A percentile compares a stretch with the other conserved stretches of the same genome.
phyloP scores from a whole-genome alignment of 179 eudicot species.

The Vitellaria paradoxa region DNA sequence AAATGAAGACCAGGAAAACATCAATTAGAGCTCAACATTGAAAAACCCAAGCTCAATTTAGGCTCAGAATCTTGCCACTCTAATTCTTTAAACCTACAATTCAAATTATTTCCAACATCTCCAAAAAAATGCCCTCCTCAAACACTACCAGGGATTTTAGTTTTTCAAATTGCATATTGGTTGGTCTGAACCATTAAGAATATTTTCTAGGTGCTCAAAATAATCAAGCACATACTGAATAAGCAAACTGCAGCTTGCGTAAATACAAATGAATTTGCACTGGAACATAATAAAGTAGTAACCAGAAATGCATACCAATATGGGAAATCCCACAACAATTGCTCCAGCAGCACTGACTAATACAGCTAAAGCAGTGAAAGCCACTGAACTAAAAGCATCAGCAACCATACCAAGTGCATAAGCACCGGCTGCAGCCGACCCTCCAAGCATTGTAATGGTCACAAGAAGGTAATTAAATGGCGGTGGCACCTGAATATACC shows the following conservation, averaged over 20 bases:
- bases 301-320: slow-evolving; percentile 52
- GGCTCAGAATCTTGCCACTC: no score
- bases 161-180: not conserved
- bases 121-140: not conserved
- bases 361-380: slow-evolving; percentile 68
- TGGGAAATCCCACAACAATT: slow-evolving; percentile 80
- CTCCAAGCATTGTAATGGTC: slow-evolving; percentile 85
- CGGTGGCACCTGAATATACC: slow-evolving; percentile 91
- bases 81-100: no score
- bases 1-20: no score
- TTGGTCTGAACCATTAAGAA: no score
- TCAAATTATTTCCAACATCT: no score
- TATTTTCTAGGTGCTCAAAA: no score
- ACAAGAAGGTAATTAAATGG: slow-evolving; percentile 80
- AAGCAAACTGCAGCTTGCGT: not conserved
- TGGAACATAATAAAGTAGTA: not conserved
- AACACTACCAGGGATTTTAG: not conserved
- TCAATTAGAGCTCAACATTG: no score
- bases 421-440: slow-evolving; percentile 80
- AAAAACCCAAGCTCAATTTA: no score
- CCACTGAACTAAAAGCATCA: slow-evolving; percentile 63
- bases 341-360: slow-evolving; percentile 89
- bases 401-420: slow-evolving; percentile 75
- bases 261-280: not conserved
- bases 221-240: not conserved